Evolutionary conservation across 306 rosid genomes (phyloP), one percentile per base, ranked within the genome.

Genomic region (Trifolium subterraneum): DNA sequence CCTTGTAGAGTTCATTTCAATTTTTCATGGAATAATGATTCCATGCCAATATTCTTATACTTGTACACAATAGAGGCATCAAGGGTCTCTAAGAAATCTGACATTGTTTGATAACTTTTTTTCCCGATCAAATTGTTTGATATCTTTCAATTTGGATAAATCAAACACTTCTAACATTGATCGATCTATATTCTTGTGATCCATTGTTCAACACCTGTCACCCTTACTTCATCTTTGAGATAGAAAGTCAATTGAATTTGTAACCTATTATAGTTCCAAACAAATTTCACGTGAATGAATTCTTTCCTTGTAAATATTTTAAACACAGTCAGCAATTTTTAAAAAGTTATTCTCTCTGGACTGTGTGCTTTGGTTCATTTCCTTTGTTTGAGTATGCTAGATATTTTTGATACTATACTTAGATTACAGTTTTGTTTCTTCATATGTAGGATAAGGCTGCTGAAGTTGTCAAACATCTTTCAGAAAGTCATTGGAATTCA

Each of bases 401-500:
- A 50, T 22, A 25, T 45, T 73, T 68, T 64, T 13, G 23, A 63
- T 31, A 56, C 70, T 54, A 10, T n/a, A 47, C 70, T 71, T 36
- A 64, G 19, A 38, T 56, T 70, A 38, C 52, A 23, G 78, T 77
- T 73, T 20, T 35, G 76, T 65, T 65, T 74, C 71, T 71, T 71
- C 48, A 31, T 56, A 29, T 78, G 52, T 77, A 92, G 96, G 93
- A 87, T 73, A 91, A 86, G 85, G 91, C 90, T 50, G 84, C 74
- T 68, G 83, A 86, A 75, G 77, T 88, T 71, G 79, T 91, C 63
- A 74, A 87, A 22, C 76, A 67, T 67, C 83, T 89, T 50, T 81
- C 94, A 61, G 91, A 88, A 76, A 76, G 80, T 72, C 89, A 90
- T 71, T 93, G 98, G 97, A 90, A 82, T 64, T 73, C 86, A 36